Evolutionary conservation across 306 rosid species (phyloP).

Genomic region (Crotalaria pallida): DNA sequence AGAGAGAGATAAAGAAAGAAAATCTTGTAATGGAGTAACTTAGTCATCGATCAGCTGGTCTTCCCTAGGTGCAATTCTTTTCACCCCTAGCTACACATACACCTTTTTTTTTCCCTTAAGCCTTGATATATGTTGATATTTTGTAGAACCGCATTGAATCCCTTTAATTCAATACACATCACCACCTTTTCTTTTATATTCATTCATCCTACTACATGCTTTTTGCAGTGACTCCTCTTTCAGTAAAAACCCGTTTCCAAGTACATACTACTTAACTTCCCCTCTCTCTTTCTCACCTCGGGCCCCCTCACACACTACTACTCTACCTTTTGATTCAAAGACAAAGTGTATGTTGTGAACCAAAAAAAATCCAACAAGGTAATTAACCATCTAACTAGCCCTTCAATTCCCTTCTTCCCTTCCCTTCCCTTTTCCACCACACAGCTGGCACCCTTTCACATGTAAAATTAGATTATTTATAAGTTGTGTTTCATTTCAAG

Average conservation of each 20-base stretch:
- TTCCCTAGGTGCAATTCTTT: conserved; percentile 31
- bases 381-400: not conserved
- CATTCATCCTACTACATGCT: conserved; percentile 13
- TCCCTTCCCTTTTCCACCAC: not conserved
- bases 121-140: conserved; percentile 15
- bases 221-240: conserved; percentile 35
- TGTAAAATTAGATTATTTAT: not conserved
- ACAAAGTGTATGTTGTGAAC: not conserved
- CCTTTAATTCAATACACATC: not conserved
- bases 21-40: conserved; percentile 16
- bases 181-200: conserved; percentile 19
- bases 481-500: conserved; percentile 14
- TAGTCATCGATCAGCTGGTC: conserved; percentile 10
- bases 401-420: not conserved
- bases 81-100: conserved; percentile 14
- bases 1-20: conserved; percentile 17
- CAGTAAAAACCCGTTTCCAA: conserved; percentile 26
- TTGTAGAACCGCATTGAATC: conserved; percentile 28
- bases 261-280: too few relatives aligned
- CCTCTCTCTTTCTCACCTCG: not conserved
- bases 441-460: conserved; percentile 17
- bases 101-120: not conserved
- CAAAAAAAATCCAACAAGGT: not conserved
- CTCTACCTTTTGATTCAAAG: conserved; percentile 21
- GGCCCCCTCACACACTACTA: conserved; percentile 1